Base-by-base conservation (phyloP, 1,284 basidiomycete species). In the Calocybe gambosa region DNA sequence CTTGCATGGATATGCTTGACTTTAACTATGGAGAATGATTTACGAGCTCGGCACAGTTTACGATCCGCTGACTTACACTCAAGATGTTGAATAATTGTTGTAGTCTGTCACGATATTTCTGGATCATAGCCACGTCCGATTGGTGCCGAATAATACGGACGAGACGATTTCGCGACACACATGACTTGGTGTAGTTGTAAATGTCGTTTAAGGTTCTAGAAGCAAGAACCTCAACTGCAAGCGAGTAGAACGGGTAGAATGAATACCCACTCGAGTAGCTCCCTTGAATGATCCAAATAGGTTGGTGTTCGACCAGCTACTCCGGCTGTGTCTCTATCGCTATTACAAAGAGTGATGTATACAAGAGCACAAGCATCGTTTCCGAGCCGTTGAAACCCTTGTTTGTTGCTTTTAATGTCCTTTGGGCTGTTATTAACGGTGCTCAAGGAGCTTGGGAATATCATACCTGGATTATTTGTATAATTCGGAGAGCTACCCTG, bases 341-440 rank as follows among this genome's bases (percentile, higher is more conserved):
- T 19, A n/a, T 21, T 45, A 12, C 42, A 40, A 1, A 51, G 15
- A 15, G 39, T 29, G 13, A 47, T 42, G 26, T 49, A 51, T 16
- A 51, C 50, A 5, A 51, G 44, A 1, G 28, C 39, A 38, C 47
- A 51, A 12, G 47, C 43, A 33, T 51, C 50, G n/a, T 33, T 38
- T 6, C 36, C 43, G 2, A 49, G 41, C n/a, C 33, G 34, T 19
- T 36, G 23, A 26, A 51, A 51, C 2, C 28, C 46, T 10, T 41
- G n/a, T 25, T 38, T 49, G 40, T 51, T 45, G 23, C 28, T 41
- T 28, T 33, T 16, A 1, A 43, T 41, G n/a, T 29, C 35, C 47
- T 51, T 10, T 19, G 13, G 4, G 0, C 12, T 7, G 18, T 33
- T 1, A 38, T n/a, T 39, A 23, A 39, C 25, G 1, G 8, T 20